Base-by-base conservation (phyloP, 2,329 filamentous ascomycete genomes). In the Phoma sp. region DNA sequence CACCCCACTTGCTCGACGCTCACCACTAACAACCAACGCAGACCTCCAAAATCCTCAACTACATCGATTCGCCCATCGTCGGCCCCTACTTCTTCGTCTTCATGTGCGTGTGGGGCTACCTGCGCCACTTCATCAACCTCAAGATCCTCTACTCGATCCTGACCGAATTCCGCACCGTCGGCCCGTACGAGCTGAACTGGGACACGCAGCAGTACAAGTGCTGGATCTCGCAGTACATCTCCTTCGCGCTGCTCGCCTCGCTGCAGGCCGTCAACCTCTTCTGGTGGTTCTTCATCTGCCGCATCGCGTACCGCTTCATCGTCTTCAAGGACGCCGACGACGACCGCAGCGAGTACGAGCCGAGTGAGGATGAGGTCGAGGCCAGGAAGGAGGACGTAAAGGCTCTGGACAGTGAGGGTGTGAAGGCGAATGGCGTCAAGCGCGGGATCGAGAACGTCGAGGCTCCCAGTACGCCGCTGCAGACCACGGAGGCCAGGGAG, bases 31-130 rank as follows among this genome's bases (percentile, higher is more conserved):
- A 4, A 22, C 35, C 12, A 5, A 6, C 0, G 10, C 64, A 93
- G 89, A 95, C 91, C 2, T 96, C 92, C 58, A 97, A 97, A 80
- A 85, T 88, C 5, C 85, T 97, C 66, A 96, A 96, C 80, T 97
- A 98, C 78, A 79, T 97, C 65, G 90, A 96, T 72, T 87, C 88
- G 51, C 80, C 84, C 54, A 80, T 96, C 40, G 90, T 91, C n/a
- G 86, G 83, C 0, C 92, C 91, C 15, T 96, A 94, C 80, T 97
- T 95, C 77, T 85, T 85, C 71, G 63, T 89, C 65, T 97, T 96
- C 80, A 89, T 96, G 75, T 80, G 80, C 62, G 82, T 89, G 57
- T 98, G 93, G 93, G 87, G 92, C 70, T 97, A 98, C 80, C 81
- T 94, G 60, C 91, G 93, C 51, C 93, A 98, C 78, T 91, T 87